These are phyloP conservation scores for Phyllosticta ampelicida DNA, from an alignment of 2,329 filamentous ascomycete species.

Conservation along the genomic window DNA sequence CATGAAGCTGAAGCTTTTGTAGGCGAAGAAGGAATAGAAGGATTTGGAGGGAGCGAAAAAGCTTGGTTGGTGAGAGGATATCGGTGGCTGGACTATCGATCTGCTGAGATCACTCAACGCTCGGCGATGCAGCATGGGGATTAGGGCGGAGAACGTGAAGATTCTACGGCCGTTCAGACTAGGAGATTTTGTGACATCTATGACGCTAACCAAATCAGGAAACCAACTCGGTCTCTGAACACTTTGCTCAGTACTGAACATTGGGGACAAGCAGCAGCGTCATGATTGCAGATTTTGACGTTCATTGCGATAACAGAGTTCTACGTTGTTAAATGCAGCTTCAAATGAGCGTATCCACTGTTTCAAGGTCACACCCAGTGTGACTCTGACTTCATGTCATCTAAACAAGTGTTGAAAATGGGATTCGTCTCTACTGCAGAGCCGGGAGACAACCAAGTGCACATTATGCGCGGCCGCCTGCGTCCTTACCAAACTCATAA, in stretches of 20 bases:
- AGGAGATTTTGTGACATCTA: conserved; percentile 2
- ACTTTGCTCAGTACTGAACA: too few relatives aligned
- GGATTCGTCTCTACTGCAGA: not conserved
- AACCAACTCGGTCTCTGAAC: not conserved
- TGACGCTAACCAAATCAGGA: conserved; percentile 6
- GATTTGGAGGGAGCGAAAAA: not conserved
- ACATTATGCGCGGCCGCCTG: not conserved
- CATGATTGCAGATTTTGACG: too few relatives aligned
- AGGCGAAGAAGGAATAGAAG: not conserved
- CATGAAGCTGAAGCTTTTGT: not conserved
- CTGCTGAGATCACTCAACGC: not conserved
- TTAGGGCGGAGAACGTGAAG: not conserved
- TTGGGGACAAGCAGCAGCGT: too few relatives aligned
- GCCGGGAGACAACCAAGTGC: not conserved
- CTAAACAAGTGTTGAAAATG: not conserved
- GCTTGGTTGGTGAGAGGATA: not conserved
- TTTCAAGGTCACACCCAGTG: not conserved
- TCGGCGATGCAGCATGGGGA: conserved; percentile 2
- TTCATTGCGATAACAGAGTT: too few relatives aligned
- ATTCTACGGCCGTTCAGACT: not conserved
- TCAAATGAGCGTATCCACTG: not conserved
- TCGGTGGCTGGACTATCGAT: not conserved
- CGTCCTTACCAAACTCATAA: not conserved
- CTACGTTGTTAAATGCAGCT: too few relatives aligned
- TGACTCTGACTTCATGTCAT: not conserved